Evolutionary conservation across 2,329 filamentous ascomycete genomes (phyloP), one percentile per base, ranked within the genome.

Genomic region (Septoria linicola): DNA sequence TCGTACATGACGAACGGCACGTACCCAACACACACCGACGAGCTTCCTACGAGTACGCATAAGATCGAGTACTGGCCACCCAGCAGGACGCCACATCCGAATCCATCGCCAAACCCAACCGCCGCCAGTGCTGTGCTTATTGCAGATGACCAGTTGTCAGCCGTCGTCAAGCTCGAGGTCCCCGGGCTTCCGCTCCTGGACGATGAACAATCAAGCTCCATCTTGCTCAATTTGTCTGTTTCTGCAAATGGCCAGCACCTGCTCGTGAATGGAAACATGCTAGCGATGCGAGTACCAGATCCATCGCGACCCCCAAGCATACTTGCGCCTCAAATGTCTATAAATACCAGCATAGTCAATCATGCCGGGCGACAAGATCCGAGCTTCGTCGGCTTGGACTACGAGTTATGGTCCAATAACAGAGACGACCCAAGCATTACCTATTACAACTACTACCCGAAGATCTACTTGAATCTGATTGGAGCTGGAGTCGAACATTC

Each of bases 401-500:
- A 52, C 27, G 45, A 49, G n/a, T 27, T 55, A n/a, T 41, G 25
- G n/a, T 41, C 44, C 10, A 23, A 36, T 7, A 52, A 46, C 23
- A 43, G 49, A 23, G 49, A 52, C 23, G 53, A 55, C 10, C 49
- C 44, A 2, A 49, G 47, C 31, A 55, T 55, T 17, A 14, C 40
- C 5, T 55, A 52, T 31, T 49, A 41, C 41, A 55, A 52, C 36
- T 52, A 52, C 39, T 34, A 55, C 8, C 53, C 49, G 13, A 34
- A 49, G 19, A 41, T 55, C 16, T 44, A 49, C 20, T 21, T 55
- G 43, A 51, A 52, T 16, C 27, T 55, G 3, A 41, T 55, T 19
- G 53, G 53, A 34, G 43, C 42, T 16, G 41, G 17, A 16, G 30
- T 19, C 13, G 14, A 3, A 11, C 13, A 19, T 8, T 14, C 13